A percentile compares a stretch with the other conserved stretches of the same genome.
These are phyloP conservation scores for Beauveria sp. DNA, from an alignment of 2,329 filamentous ascomycete species.

Conservation along the genomic window DNA sequence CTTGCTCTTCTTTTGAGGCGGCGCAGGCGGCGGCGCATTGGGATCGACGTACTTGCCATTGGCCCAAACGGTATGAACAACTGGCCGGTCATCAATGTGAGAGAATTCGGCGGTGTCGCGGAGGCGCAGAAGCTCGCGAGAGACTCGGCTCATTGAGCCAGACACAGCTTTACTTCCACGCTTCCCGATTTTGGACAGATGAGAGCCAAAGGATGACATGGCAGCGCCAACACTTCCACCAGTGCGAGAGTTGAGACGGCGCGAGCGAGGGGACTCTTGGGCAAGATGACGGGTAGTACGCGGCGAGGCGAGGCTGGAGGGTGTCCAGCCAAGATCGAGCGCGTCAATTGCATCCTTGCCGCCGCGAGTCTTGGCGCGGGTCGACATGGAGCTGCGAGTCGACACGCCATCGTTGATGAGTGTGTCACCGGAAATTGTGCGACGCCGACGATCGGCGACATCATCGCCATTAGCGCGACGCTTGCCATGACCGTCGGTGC, in stretches of 20 bases:
- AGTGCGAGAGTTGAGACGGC: slow-evolving; percentile 36
- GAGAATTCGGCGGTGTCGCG: slow-evolving; percentile 56
- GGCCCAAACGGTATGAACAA: slow-evolving; percentile 54
- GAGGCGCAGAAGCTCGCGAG: slow-evolving; percentile 52
- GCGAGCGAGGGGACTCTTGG: slow-evolving; percentile 22
- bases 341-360: slow-evolving; percentile 37
- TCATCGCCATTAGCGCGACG: slow-evolving; percentile 44
- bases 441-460: slow-evolving; percentile 36
- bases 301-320: slow-evolving; percentile 28
- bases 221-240: slow-evolving; percentile 27
- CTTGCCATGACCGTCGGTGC: slow-evolving; percentile 53
- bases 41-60: slow-evolving; percentile 54
- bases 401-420: slow-evolving; percentile 21
- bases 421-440: slow-evolving; percentile 36
- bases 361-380: slow-evolving; percentile 8
- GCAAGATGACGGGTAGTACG: slow-evolving; percentile 24
- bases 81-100: slow-evolving; percentile 49
- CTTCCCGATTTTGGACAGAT: slow-evolving; percentile 51
- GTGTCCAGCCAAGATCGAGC: slow-evolving; percentile 37
- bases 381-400: slow-evolving; percentile 11
- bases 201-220: slow-evolving; percentile 37
- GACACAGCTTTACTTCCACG: slow-evolving; percentile 48
- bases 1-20: slow-evolving; percentile 28
- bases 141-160: slow-evolving; percentile 37
- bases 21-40: slow-evolving; percentile 31